These are phyloP conservation scores for Macrolepiota dolichaula DNA, from an alignment of 768 basidiomycete genomes.

Conservation along the genomic window DNA sequence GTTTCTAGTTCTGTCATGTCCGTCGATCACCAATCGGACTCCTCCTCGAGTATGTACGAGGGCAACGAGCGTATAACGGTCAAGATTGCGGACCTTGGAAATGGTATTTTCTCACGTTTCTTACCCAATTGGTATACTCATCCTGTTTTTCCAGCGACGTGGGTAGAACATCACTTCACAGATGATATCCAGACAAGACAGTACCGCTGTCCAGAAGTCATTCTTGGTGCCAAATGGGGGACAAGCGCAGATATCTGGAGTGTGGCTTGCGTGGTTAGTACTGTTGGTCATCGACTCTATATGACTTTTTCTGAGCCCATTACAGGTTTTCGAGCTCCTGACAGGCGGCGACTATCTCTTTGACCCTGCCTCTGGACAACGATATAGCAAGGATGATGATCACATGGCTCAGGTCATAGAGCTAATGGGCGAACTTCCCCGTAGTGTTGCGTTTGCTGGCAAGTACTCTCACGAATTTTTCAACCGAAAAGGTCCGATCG, in stretches of 20 bases:
- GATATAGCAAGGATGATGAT: slow-evolving; percentile 95
- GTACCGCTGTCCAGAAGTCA: slow-evolving; percentile 96
- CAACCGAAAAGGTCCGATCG: slow-evolving; percentile 79
- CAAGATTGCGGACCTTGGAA: slow-evolving; percentile 98
- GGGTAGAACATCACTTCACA: slow-evolving; percentile 95
- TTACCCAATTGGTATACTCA: not conserved
- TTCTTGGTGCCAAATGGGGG: slow-evolving; percentile 94
- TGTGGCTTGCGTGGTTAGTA: slow-evolving; percentile 85
- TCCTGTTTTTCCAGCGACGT: slow-evolving; percentile 52
- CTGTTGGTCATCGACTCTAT: not conserved
- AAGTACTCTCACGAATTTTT: slow-evolving; percentile 96
- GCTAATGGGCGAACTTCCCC: slow-evolving; percentile 87
- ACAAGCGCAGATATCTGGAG: slow-evolving; percentile 96
- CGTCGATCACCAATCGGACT: slow-evolving; percentile 32
- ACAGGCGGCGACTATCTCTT: slow-evolving; percentile 98
- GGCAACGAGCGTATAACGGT: slow-evolving; percentile 73
- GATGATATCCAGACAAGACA: slow-evolving; percentile 98
- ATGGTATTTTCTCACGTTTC: slow-evolving; percentile 49
- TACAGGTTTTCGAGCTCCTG: slow-evolving; percentile 88
- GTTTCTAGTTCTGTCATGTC: slow-evolving; percentile 28
- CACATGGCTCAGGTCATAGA: slow-evolving; percentile 99
- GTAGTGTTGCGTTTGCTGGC: slow-evolving; percentile 78
- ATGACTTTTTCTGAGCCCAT: not conserved
- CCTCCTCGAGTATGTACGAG: slow-evolving; percentile 9
- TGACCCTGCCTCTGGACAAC: slow-evolving; percentile 91